phyloP scores from a whole-genome alignment of 1,284 basidiomycete genomes.

The Coniophora puteana region DNA sequence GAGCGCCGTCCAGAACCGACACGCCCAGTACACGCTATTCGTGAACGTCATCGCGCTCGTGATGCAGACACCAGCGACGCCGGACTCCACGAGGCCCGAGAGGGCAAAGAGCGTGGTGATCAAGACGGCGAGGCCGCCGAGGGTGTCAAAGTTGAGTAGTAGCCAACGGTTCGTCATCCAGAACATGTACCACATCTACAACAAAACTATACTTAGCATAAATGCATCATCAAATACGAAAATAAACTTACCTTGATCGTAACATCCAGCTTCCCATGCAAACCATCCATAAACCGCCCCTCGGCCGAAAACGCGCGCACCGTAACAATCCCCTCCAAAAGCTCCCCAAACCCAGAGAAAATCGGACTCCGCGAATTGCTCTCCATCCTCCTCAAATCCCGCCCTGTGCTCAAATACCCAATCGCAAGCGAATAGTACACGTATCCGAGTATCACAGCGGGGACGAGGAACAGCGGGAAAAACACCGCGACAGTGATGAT shows the following conservation, averaged over 20 bases:
- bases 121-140: slow-evolving; percentile 63
- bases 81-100: slow-evolving; percentile 60
- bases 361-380: slow-evolving; percentile 53
- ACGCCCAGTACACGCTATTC: slow-evolving; percentile 63
- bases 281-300: slow-evolving; percentile 68
- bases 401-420: slow-evolving; percentile 55
- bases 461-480: slow-evolving; percentile 58
- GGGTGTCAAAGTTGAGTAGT: slow-evolving; percentile 69
- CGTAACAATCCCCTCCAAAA: slow-evolving; percentile 68
- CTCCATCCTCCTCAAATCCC: slow-evolving; percentile 60
- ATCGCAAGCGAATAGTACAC: slow-evolving; percentile 48
- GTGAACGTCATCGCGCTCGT: slow-evolving; percentile 71
- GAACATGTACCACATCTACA: slow-evolving; percentile 70
- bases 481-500: slow-evolving; percentile 35
- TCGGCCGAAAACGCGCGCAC: slow-evolving; percentile 89
- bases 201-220: background rate
- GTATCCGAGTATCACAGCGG: slow-evolving; percentile 48
- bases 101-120: slow-evolving; percentile 76
- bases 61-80: slow-evolving; percentile 83
- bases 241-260: slow-evolving; percentile 50
- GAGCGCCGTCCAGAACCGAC: slow-evolving; percentile 56
- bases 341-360: slow-evolving; percentile 66
- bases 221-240: background rate
- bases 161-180: slow-evolving; percentile 85
- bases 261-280: slow-evolving; percentile 63